Evolutionary conservation across 768 basidiomycete species (phyloP).

Genomic region (Lentinula boryana): DNA sequence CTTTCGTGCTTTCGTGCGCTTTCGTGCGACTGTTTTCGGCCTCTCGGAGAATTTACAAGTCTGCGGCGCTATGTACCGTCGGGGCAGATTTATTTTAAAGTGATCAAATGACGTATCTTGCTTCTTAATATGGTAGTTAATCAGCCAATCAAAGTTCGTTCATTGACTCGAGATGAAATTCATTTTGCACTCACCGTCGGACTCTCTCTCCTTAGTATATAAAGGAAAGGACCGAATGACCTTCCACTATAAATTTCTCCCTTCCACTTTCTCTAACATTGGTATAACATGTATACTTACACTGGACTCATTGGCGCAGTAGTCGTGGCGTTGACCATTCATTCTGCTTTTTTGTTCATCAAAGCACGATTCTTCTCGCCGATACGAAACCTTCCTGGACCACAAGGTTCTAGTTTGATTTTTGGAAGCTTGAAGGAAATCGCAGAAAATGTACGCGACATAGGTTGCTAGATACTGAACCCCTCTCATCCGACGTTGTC

Average conservation of each 20-base stretch:
- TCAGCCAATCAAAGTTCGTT: too few species aligned
- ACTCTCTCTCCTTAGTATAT: too few species aligned
- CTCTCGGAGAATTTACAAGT: too few species aligned
- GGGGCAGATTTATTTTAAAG: too few species aligned
- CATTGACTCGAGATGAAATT: too few species aligned
- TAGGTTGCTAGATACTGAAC: not conserved
- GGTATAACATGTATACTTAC: not conserved
- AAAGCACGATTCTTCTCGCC: not conserved
- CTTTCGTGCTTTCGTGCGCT: too few species aligned
- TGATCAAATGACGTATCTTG: too few species aligned
- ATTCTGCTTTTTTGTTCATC: not conserved
- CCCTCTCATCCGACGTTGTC: not conserved
- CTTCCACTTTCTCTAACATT: not conserved
- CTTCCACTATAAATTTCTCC: not conserved
- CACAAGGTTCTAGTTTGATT: slow-evolving; percentile 23
- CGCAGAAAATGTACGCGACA: slow-evolving; percentile 13
- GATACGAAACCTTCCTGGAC: slow-evolving; percentile 29
- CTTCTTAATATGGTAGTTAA: too few species aligned
- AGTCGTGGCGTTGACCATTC: not conserved
- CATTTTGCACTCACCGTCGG: too few species aligned
- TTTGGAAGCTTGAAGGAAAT: slow-evolving; percentile 27
- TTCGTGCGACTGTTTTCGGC: too few species aligned
- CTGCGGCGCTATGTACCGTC: too few species aligned
- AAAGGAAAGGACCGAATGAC: too few species aligned
- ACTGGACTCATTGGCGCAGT: not conserved